Evolutionary conservation across 2,329 filamentous ascomycete species (phyloP).

Genomic region (Dothidotthia symphoricarpi): DNA sequence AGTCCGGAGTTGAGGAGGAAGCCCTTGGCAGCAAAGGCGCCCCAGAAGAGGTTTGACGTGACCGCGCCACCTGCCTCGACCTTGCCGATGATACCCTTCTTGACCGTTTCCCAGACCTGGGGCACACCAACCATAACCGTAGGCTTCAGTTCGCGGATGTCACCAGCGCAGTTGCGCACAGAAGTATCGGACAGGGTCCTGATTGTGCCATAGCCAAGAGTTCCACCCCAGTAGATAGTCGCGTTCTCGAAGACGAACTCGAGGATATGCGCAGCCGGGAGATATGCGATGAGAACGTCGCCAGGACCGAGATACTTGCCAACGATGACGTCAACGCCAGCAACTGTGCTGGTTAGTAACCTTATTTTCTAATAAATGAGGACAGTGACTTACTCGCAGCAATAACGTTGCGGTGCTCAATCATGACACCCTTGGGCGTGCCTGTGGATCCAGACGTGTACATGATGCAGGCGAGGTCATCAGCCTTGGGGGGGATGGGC

Average conservation of each 20-base stretch:
- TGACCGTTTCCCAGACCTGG: conserved; percentile 94
- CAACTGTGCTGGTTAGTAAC: conserved; percentile 48
- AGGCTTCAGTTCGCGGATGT: conserved; percentile 88
- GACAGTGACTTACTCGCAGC: conserved; percentile 62
- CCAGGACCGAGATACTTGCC: conserved; percentile 73
- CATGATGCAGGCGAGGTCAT: conserved; percentile 79
- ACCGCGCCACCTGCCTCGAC: conserved; percentile 71
- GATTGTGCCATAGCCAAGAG: conserved; percentile 89
- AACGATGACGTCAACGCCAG: conserved; percentile 76
- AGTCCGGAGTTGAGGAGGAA: conserved; percentile 61
- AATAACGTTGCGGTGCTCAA: conserved; percentile 77
- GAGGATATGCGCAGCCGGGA: conserved; percentile 92
- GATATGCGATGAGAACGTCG: conserved; percentile 82
- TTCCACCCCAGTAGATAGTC: conserved; percentile 83
- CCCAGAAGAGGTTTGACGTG: conserved; percentile 75
- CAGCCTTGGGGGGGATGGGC: conserved; percentile 67
- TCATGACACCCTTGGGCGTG: conserved; percentile 80
- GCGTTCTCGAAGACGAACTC: conserved; percentile 96
- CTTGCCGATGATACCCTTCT: conserved; percentile 85
- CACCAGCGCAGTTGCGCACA: conserved; percentile 85
- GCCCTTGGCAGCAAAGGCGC: conserved; percentile 59
- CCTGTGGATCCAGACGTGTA: conserved; percentile 88
- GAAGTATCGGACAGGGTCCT: conserved; percentile 83
- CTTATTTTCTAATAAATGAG: not conserved
- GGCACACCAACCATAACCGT: conserved; percentile 92